Evolutionary conservation across 257 asterid genomes (phyloP), one percentile per base, ranked within the genome.

Genomic region (Solanum lignicaule): DNA sequence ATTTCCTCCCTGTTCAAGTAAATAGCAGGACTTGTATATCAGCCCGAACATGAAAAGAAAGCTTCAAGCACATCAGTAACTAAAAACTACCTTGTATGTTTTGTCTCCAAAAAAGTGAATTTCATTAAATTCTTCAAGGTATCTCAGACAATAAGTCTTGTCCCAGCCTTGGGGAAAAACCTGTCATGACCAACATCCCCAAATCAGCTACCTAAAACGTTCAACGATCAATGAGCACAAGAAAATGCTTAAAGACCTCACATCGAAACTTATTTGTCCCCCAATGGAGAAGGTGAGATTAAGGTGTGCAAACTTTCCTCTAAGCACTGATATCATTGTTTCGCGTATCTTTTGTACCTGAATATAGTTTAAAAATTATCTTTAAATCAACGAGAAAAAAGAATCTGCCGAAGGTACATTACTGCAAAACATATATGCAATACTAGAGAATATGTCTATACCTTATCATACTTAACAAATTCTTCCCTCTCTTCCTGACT

Each of bases 81-180:
- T 83, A 86, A 38, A 90, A n/a, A 21, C 3, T 88, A 95, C 98
- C 99, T 96, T 94, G 94, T 95, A 95, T 16, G 99, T 97, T 92
- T 97, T 96, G 96, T 96, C 99, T 36, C 58, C 99, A 96, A 69
- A 96, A 97, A 97, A 97, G 93, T 97, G 98, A 68, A 97, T 93
- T 89, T 96, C 99, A 62, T 90, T 46, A 92, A 95, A 96, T 33
- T 95, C 95, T n/a, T 94, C 93, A 65, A 97, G 92, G 91, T 94
- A 97, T 86, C 89, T 93, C 97, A 97, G 93, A 92, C 98, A 97
- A 88, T 93, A 97, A 15, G 99, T 97, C 95, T 95, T 97, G 90
- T 97, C 99, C 98, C 99, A 96, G 43, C 99, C 98, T 89, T 88
- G 96, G 88, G 99, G 99, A 60, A 97, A 97, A 88, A 94, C 99